Percentiles rank a stretch among this genome's conserved stretches.
phyloP scores from a whole-genome alignment of 768 basidiomycete genomes.

The Candolleomyces efflorescens region DNA sequence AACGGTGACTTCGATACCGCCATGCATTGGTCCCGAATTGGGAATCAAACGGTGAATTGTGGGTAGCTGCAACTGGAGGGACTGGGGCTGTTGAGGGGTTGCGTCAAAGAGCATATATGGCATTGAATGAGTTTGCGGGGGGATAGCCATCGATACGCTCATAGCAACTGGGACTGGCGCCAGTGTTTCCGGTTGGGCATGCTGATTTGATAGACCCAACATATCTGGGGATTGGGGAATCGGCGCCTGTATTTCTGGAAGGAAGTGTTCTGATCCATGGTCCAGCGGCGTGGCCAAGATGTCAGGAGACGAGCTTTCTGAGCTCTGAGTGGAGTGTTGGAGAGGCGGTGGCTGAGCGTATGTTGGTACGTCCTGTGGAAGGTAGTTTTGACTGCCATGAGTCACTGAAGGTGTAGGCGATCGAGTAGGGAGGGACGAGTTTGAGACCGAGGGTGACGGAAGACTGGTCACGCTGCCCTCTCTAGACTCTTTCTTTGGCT shows the following conservation, averaged over 20 bases:
- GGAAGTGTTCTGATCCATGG: constrained; percentile 33
- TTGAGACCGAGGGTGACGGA: constrained; percentile 34
- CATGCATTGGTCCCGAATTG: constrained; percentile 78
- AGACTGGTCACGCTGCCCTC: constrained; percentile 53
- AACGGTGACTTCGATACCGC: constrained; percentile 93
- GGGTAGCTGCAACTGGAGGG: constrained; percentile 51
- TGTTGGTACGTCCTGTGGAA: constrained; percentile 22
- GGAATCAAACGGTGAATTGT: constrained; percentile 86
- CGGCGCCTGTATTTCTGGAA: constrained; percentile 25
- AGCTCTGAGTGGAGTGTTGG: constrained; percentile 35
- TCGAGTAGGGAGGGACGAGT: constrained; percentile 41
- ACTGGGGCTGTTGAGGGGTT: constrained; percentile 37
- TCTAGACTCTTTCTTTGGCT: constrained; percentile 39
- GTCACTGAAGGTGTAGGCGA: constrained; percentile 40
- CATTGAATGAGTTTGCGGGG: constrained; percentile 35
- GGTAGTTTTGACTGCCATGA: constrained; percentile 24
- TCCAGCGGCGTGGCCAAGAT: constrained; percentile 41
- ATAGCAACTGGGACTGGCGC: constrained; percentile 21
- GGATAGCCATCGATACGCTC: constrained; percentile 23
- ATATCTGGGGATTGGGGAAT: constrained; percentile 11
- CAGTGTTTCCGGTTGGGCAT: constrained; percentile 20
- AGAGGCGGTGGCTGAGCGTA: constrained; percentile 27
- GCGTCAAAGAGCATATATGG: constrained; percentile 63
- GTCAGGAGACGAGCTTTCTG: constrained; percentile 46
- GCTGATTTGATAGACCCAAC: constrained; percentile 9